Evolutionary conservation across 371 early-diverging fungal genomes (phyloP).

Genomic region (Capillidium heterosporum): DNA sequence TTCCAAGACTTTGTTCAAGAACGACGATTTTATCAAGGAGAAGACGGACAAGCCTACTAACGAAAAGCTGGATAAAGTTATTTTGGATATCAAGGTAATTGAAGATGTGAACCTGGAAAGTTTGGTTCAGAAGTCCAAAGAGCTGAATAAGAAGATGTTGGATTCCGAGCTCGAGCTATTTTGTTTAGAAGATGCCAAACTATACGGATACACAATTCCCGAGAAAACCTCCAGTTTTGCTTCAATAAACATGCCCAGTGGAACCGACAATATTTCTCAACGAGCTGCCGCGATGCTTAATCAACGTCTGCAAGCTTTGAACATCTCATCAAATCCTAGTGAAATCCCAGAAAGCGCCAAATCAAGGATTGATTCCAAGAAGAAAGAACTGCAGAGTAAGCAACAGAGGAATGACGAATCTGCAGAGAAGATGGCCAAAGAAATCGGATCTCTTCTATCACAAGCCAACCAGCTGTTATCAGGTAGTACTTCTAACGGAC

Average conservation of each 20-base stretch:
- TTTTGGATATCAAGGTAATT: no score
- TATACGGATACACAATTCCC: background rate
- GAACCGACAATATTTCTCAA: background rate
- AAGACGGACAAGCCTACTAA: background rate
- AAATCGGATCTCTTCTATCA: no score
- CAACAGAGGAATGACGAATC: no score
- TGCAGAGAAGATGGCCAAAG: no score
- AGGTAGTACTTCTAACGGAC: no score
- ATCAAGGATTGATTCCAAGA: background rate
- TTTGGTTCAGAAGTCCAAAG: background rate
- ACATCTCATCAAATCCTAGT: background rate
- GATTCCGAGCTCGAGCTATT: background rate
- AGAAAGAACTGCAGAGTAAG: background rate
- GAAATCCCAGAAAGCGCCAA: background rate
- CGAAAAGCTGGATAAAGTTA: background rate
- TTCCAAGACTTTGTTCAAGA: no score
- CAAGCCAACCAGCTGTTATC: no score
- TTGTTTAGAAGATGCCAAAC: background rate
- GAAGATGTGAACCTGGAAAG: no score
- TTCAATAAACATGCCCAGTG: no score
- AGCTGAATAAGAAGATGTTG: background rate
- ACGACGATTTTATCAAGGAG: no score
- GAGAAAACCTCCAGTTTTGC: background rate
- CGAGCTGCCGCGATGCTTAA: background rate
- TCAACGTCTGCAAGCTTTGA: background rate